A percentile compares a stretch with the other conserved stretches of the same genome.
Evolutionary conservation across 1,139 yeast genomes (phyloP).

Genomic region (Pichia sp.): DNA sequence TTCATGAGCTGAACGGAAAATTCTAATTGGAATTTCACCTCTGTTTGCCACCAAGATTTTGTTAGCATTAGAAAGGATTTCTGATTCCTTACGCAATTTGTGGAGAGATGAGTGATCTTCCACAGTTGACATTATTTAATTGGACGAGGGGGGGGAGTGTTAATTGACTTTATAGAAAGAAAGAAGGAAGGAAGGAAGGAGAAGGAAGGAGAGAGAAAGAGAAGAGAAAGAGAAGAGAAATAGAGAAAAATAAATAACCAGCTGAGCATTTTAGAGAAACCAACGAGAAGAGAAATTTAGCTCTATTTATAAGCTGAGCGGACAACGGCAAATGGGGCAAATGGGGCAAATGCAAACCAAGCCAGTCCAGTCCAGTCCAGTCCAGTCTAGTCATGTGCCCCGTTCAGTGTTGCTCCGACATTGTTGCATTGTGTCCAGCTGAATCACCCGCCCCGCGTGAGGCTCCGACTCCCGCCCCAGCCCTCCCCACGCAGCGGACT

Average conservation of each 20-base stretch:
- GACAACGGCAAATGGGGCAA: neutral
- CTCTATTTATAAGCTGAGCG: no score
- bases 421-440: no score
- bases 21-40: slow-evolving; percentile 82
- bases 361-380: no score
- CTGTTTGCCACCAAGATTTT: slow-evolving; percentile 89
- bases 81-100: slow-evolving; percentile 52
- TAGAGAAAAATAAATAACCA: neutral
- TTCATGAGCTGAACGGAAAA: slow-evolving; percentile 97
- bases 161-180: no score
- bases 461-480: no score
- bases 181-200: no score
- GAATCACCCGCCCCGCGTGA: no score
- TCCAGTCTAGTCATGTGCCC: no score
- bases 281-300: neutral
- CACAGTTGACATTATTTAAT: slow-evolving; percentile 24
- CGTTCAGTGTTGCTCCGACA: no score
- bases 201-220: no score
- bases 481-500: no score
- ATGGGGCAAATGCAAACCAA: neutral
- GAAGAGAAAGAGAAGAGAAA: neutral
- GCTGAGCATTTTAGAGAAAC: neutral
- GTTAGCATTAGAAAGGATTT: slow-evolving; percentile 59
- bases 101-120: slow-evolving; percentile 31
- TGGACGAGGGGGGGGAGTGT: neutral